These are phyloP conservation scores for Neurospora sp. DNA, from an alignment of 495 filamentous ascomycete genomes.

Conservation along the genomic window DNA sequence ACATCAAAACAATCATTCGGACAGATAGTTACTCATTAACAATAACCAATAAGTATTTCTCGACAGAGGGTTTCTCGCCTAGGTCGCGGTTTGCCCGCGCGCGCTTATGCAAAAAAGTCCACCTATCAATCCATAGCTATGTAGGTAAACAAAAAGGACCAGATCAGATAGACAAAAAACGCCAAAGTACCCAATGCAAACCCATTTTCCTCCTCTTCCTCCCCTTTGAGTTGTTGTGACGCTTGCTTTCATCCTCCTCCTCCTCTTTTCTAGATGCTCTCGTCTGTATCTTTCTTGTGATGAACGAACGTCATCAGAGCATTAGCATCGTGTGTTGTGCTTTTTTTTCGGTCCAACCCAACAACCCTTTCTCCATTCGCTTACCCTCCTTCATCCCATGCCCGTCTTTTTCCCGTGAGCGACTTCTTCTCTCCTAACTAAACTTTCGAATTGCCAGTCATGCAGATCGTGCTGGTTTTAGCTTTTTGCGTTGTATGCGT, in stretches of 20 bases:
- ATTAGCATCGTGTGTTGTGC: background rate
- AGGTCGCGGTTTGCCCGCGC: background rate
- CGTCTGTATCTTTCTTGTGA: no score
- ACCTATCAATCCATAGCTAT: background rate
- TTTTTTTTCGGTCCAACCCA: background rate
- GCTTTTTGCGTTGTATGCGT: background rate
- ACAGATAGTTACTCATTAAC: background rate
- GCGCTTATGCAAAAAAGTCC: background rate
- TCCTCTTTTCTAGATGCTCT: background rate
- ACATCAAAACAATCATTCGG: background rate
- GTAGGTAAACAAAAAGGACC: background rate
- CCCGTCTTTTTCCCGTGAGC: background rate
- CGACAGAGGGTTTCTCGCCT: background rate
- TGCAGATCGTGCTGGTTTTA: conserved; percentile 9
- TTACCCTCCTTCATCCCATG: background rate
- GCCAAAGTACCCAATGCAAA: background rate
- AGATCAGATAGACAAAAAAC: background rate
- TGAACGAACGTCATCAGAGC: no score
- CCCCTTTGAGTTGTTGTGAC: background rate
- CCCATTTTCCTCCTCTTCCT: background rate
- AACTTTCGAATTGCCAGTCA: conserved; percentile 6
- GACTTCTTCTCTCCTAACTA: background rate
- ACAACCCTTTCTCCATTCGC: background rate
- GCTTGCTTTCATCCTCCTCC: background rate
- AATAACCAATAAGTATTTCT: background rate